Evolutionary conservation across 352 stramenopile genomes (phyloP), one percentile per base, ranked within the genome.

Genomic region (Phytophthora tentaculata): DNA sequence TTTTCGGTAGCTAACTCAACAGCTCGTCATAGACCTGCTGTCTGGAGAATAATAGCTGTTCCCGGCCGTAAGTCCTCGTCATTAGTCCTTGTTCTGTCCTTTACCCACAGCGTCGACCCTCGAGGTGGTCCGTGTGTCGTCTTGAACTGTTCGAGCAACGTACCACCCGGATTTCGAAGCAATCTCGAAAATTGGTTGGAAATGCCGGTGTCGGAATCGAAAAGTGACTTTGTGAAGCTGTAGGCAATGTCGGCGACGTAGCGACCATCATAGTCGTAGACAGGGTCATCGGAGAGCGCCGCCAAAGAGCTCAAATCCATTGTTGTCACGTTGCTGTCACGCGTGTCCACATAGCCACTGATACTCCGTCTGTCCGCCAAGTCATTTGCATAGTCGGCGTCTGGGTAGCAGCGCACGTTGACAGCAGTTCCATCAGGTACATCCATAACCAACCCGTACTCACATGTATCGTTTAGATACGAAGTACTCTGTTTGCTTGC

Each of bases 1-100:
- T 54, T 20, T 75, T 76, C 8, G 71, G 71, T 29, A 79, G 59
- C 5, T 67, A 70, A 5, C 48, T 13, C 2, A 76, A 54, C 41
- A 79, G 49, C 50, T 79, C 67, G 62, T 79, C 67, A 24, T 53
- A 64, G 29, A 79, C 54, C 22, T 79, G 57, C 45, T 79, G 71
- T 50, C 66, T 52, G 0, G 67, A 69, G 41, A 73, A 72, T 52
- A 72, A 44, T n/a, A 72, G n/a, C 2, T 58, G 58, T 26, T 64
- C 53, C 8, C 64, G 64, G 14, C 64, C 64, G 26, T 72, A 72
- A 24, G 64, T 39, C 16, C 35, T 59, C 3, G 58, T 26, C 22
- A 64, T 19, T 22, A 72, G 48, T 14, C 64, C 64, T 55, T 16
- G 24, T 20, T 20, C 3, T 28, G 10, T 19, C n/a, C 8, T 64